These are phyloP conservation scores for Collybia mongolica DNA, from an alignment of 768 basidiomycete species.

Conservation along the genomic window DNA sequence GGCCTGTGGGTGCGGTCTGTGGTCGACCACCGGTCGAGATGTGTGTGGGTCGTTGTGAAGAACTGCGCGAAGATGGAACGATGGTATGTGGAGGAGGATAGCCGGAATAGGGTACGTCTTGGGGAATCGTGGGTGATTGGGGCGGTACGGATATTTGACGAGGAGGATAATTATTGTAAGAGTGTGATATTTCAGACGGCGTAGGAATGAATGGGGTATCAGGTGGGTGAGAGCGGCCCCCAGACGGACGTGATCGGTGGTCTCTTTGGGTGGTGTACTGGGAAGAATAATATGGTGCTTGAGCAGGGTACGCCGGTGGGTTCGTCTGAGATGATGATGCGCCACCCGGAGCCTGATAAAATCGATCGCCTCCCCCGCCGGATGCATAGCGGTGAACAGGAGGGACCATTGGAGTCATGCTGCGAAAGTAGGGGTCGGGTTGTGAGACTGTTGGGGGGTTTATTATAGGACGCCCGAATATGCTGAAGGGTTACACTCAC, in stretches of 20 bases:
- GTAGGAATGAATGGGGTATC: constrained; percentile 45
- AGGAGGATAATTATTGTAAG: constrained; percentile 27
- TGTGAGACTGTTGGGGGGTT: constrained; percentile 5
- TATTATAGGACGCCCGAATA: background rate
- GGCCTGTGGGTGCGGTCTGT: constrained; percentile 32
- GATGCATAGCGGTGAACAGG: constrained; percentile 27
- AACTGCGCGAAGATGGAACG: constrained; percentile 27
- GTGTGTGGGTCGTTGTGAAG: constrained; percentile 31
- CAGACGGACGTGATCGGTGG: constrained; percentile 14
- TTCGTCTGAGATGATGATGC: constrained; percentile 20
- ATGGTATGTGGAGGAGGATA: constrained; percentile 25
- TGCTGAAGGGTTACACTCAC: constrained; percentile 5
- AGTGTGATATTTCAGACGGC: constrained; percentile 39
- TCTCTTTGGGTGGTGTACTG: constrained; percentile 14
- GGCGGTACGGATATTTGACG: constrained; percentile 19
- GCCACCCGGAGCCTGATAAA: constrained; percentile 17
- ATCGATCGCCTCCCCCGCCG: constrained; percentile 16
- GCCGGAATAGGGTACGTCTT: constrained; percentile 16
- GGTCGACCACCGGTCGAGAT: constrained; percentile 37
- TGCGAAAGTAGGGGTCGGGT: constrained; percentile 31
- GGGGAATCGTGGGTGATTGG: constrained; percentile 17
- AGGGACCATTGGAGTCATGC: constrained; percentile 33
- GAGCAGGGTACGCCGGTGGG: constrained; percentile 13
- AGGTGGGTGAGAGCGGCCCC: constrained; percentile 13
- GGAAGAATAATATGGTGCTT: constrained; percentile 18